Evolutionary conservation across 352 stramenopile species (phyloP), one percentile per base, ranked within the genome.

Genomic region (Globisporangium polare): DNA sequence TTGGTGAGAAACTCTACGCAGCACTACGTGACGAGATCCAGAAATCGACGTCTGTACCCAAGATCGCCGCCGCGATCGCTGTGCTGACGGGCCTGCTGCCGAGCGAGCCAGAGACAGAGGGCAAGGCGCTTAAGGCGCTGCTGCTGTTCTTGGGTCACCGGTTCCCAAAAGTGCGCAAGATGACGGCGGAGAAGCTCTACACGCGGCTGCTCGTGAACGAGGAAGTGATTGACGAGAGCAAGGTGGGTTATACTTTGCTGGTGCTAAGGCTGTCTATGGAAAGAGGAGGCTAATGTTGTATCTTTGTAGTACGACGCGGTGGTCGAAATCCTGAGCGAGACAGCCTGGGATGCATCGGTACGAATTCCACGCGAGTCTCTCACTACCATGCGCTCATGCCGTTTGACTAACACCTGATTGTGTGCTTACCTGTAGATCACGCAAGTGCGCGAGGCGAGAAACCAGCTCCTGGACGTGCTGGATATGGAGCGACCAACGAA

Each of bases 131-230:
- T n/a, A 78, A 80, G 29, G 85, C 85, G 17, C 64, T 95, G 10
- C 56, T 93, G 24, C 42, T 94, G 50, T 92, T 94, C 53, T 63
- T 96, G 0, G 85, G 69, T 2, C 89, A 97, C 68, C 83, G 85
- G 7, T 97, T 94, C 58, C 89, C 89, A 0, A 90, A 85, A 54
- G 78, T 97, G 20, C 83, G 89, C 35, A 95, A 95, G 60, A 39
- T 89, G 18, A 88, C 83, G 15, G 88, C 88, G 2, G 85, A 95
- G 66, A 81, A 80, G 27, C 72, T 96, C 18, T 95, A 95, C 74
- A 91, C 88, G 9, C 74, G 83, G 24, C 59, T 94, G 51, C 63
- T 94, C 20, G 68, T 94, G 39, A 72, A 92, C 58, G 83, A 92
- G 59, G 83, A 90, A 39, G 63, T 92, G 37, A 49, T 92, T 27